These are phyloP conservation scores for Musa itinerans DNA, from an alignment of 176 grass and related monocot species.

Conservation along the genomic window DNA sequence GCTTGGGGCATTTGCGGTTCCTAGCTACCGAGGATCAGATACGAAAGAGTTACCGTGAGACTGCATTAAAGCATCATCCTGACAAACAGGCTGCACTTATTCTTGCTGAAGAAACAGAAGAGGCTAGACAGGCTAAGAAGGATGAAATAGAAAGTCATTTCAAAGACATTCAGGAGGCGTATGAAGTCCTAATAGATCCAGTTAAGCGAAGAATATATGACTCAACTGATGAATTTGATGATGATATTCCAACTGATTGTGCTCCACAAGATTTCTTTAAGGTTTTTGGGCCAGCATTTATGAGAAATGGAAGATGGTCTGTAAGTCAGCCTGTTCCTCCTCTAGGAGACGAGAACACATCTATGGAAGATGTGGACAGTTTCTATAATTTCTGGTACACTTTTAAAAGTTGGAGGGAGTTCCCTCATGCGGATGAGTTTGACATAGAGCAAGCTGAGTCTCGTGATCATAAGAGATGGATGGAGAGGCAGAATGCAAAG, in stretches of 20 bases:
- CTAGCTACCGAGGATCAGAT: conserved; percentile 98
- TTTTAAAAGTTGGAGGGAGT: conserved; percentile 97
- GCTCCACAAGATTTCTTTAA: conserved; percentile 91
- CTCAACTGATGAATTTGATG: conserved; percentile 96
- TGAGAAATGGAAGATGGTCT: conserved; percentile 94
- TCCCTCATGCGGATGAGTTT: conserved; percentile 83
- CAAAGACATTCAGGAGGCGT: conserved; percentile 85
- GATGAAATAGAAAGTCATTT: conserved; percentile 97
- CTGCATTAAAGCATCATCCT: conserved; percentile 94
- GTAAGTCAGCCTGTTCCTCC: conserved; percentile 63
- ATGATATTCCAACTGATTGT: conserved; percentile 95
- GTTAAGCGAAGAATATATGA: conserved; percentile 92
- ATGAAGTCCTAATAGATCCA: conserved; percentile 88
- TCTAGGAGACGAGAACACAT: conserved; percentile 65
- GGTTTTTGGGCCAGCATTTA: conserved; percentile 89
- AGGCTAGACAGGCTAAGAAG: conserved; percentile 77
- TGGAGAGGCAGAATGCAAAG: conserved; percentile 93
- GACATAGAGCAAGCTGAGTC: conserved; percentile 97
- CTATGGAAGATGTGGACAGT: conserved; percentile 57
- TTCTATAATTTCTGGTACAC: conserved; percentile 98
- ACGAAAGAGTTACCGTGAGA: conserved; percentile 80
- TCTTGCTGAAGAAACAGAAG: conserved; percentile 67
- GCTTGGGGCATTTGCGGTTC: conserved; percentile 68
- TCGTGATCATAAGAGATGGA: conserved; percentile 97
- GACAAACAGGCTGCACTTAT: conserved; percentile 80